These are phyloP conservation scores for Hirschfeldia incana DNA, from an alignment of 345 rosid species.

Conservation along the genomic window DNA sequence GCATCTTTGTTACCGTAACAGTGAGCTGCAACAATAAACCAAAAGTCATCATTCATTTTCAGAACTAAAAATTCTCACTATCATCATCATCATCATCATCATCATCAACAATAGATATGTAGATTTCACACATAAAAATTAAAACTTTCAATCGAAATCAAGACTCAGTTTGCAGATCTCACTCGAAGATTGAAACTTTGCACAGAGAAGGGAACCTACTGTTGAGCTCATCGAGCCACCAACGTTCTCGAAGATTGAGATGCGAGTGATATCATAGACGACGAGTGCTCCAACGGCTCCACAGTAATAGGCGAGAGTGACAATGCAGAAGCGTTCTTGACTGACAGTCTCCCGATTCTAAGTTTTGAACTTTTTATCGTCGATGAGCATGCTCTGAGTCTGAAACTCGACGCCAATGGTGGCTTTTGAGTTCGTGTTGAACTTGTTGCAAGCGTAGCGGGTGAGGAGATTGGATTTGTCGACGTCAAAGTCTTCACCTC, in stretches of 20 bases:
- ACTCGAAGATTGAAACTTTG: neutral
- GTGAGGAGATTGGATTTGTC: constrained; percentile 90
- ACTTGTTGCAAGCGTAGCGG: constrained; percentile 88
- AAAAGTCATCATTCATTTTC: neutral
- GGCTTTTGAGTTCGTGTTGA: constrained; percentile 85
- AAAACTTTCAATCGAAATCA: neutral
- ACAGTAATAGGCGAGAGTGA: constrained; percentile 91
- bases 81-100: neutral
- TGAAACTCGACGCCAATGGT: constrained; percentile 97
- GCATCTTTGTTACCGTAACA: too few species aligned
- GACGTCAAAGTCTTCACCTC: constrained; percentile 67
- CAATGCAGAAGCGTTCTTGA: constrained; percentile 90
- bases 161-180: constrained; percentile 17
- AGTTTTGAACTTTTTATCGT: constrained; percentile 91
- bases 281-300: constrained; percentile 89
- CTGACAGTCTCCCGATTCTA: constrained; percentile 99
- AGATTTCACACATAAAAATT: constrained; percentile 15
- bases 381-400: constrained; percentile 81
- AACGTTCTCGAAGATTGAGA: constrained; percentile 73
- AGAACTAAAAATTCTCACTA: constrained; percentile 16
- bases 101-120: neutral
- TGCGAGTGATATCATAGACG: constrained; percentile 78
- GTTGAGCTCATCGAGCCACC: constrained; percentile 89
- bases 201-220: constrained; percentile 41
- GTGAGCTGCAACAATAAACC: too few species aligned